Evolutionary conservation across 306 rosid species (phyloP).

Genomic region (Citrullus amarus): DNA sequence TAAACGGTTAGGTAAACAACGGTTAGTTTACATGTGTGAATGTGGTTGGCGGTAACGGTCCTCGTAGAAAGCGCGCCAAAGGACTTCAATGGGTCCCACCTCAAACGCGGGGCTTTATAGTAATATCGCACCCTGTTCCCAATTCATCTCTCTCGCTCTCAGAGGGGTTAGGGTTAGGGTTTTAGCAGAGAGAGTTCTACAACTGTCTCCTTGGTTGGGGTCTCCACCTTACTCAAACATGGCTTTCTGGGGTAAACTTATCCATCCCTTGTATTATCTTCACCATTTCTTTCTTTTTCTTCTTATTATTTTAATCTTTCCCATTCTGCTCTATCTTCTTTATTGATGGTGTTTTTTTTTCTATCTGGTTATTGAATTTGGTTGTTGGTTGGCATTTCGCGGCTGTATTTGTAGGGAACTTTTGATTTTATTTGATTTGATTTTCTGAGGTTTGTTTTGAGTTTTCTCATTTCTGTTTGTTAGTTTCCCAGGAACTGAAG

Average conservation of each 20-base stretch:
- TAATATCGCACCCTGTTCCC: not conserved
- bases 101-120: not conserved
- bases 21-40: too few species aligned
- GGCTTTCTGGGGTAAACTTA: conserved; percentile 71
- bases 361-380: not conserved
- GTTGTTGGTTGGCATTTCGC: not conserved
- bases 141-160: not conserved
- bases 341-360: not conserved
- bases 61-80: not conserved
- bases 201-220: not conserved
- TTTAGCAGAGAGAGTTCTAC: not conserved
- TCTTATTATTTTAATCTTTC: not conserved
- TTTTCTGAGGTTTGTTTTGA: not conserved
- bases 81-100: not conserved
- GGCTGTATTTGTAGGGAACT: not conserved
- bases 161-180: not conserved
- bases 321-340: not conserved
- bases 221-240: conserved; percentile 11
- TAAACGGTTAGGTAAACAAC: too few species aligned
- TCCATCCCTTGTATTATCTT: not conserved
- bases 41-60: not conserved
- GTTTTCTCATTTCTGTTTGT: not conserved
- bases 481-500: conserved; percentile 49
- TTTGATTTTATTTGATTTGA: not conserved
- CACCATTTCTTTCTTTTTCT: not conserved